Conservation (phyloP, 2,329 filamentous ascomycete genomes). For the Ascochyta pisi region DNA sequence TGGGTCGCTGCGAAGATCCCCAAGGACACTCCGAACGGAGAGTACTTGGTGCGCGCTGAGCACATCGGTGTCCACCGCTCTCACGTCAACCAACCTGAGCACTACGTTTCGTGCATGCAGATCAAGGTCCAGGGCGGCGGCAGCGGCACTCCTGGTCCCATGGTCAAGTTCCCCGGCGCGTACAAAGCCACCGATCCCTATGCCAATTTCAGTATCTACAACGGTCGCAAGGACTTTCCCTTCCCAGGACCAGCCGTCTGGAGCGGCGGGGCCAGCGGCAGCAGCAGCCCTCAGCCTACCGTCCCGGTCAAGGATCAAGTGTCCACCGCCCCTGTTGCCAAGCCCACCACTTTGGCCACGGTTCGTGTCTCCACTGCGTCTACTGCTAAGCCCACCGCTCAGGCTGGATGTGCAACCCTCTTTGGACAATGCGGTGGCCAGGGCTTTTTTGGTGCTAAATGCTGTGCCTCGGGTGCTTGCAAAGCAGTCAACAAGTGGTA, state of each 20-base stretch:
- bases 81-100: slow-evolving; percentile 46
- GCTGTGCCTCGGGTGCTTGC: slow-evolving; percentile 26
- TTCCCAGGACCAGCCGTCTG: slow-evolving; percentile 27
- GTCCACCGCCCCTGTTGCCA: slow-evolving; percentile 5
- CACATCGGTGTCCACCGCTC: slow-evolving; percentile 50
- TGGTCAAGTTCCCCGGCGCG: slow-evolving; percentile 50
- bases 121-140: slow-evolving; percentile 49
- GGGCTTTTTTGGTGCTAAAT: slow-evolving; percentile 21
- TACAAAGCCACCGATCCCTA: slow-evolving; percentile 33
- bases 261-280: slow-evolving; percentile 17
- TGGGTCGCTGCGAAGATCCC: slow-evolving; percentile 47
- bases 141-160: slow-evolving; percentile 42
- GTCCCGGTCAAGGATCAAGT: slow-evolving; percentile 21
- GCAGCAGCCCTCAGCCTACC: slow-evolving; percentile 3
- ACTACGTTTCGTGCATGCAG: slow-evolving; percentile 54
- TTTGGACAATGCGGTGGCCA: slow-evolving; percentile 28
- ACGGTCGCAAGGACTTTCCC: slow-evolving; percentile 26
- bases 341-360: slow-evolving; percentile 13
- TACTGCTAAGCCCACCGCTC: background rate
- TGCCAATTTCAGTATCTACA: slow-evolving; percentile 39
- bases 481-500: slow-evolving; percentile 26
- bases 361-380: background rate
- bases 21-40: slow-evolving; percentile 47
- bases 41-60: slow-evolving; percentile 55
- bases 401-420: slow-evolving; percentile 15